Evolutionary conservation across 225 moss, liverwort and hornwort genomes (phyloP), one percentile per base, ranked within the genome.

Genomic region (Rhytidiadelphus loreus): DNA sequence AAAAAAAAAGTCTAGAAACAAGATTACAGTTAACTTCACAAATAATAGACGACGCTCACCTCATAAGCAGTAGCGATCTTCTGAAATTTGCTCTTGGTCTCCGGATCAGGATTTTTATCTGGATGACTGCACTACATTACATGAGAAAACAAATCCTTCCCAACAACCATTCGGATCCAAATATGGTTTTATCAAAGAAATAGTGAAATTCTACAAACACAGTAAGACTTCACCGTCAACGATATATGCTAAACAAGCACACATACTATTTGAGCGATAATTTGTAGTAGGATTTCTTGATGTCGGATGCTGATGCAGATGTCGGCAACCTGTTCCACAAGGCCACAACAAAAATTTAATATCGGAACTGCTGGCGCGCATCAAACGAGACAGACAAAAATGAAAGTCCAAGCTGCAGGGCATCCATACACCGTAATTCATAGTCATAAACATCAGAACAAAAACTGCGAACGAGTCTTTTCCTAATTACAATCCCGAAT

Each of bases 81-180:
- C 83, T 97, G 96, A 70, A 99, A 99, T 84, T 92, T 95, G 90
- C 91, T 93, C 89, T 96, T 96, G 58, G 98, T 96, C 87, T 95
- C 97, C 37, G 95, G 95, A 91, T 99, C 97, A n/a, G 98, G 96
- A 89, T 99, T 99, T 82, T 99, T 99, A 91, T 99, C 98, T 89
- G 97, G 97, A 93, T 99, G 98, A 90, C 98, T 98, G 93, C 93
- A 93, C 17, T 48, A 88, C 32, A 80, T 44, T 29, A 82, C 71
- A 56, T 90, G 46, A 89, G 87, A 82, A 81, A 33, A 37, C 70
- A 17, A 41, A 41, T 35, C 23, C 50, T 57, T 64, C 33, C 50
- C 50, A 56, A 66, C 50, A n/a, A 44, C n/a, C 43, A 22, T 55
- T 68, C 55, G 8, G 9, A 43, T 21, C 25, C 50, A 78, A 25